phyloP scores from a whole-genome alignment of 139 green algal species.

The Gonium pectorale region DNA sequence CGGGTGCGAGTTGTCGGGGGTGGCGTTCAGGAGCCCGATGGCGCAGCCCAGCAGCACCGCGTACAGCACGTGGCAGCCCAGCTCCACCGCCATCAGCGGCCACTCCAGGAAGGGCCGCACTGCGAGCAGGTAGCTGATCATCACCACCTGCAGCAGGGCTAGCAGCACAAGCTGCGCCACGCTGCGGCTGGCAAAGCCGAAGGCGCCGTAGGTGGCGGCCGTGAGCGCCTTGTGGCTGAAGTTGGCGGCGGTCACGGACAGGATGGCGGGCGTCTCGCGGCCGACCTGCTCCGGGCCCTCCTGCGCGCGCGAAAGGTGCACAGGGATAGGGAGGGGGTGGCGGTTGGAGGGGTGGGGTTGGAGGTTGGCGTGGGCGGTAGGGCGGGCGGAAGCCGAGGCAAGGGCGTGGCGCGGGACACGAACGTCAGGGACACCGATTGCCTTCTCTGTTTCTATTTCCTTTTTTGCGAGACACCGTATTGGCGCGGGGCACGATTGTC shows the following conservation, averaged over 20 bases:
- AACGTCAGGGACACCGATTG: too few species aligned
- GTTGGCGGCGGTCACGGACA: background rate
- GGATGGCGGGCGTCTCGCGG: constrained; percentile 16
- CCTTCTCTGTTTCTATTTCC: too few species aligned
- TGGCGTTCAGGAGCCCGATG: background rate
- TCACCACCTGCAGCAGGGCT: background rate
- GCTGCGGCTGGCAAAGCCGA: background rate
- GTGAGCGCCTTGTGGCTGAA: constrained; percentile 17
- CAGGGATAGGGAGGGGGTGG: background rate
- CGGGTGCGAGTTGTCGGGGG: background rate
- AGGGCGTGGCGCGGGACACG: too few species aligned
- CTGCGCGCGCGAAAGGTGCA: background rate
- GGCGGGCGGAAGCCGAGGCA: too few species aligned
- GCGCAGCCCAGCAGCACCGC: background rate
- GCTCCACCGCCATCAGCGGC: background rate
- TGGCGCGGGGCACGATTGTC: too few species aligned
- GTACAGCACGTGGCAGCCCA: background rate
- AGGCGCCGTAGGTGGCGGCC: background rate
- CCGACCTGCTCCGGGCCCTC: background rate
- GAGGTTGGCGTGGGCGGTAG: background rate
- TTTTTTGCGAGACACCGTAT: too few species aligned
- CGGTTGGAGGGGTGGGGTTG: background rate
- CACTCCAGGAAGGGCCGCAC: background rate
- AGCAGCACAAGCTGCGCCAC: background rate
- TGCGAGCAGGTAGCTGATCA: background rate